Percentiles rank a stretch among this genome's conserved stretches.
phyloP scores from a whole-genome alignment of 2,329 filamentous ascomycete species.

The Colletotrichum acutatum region DNA sequence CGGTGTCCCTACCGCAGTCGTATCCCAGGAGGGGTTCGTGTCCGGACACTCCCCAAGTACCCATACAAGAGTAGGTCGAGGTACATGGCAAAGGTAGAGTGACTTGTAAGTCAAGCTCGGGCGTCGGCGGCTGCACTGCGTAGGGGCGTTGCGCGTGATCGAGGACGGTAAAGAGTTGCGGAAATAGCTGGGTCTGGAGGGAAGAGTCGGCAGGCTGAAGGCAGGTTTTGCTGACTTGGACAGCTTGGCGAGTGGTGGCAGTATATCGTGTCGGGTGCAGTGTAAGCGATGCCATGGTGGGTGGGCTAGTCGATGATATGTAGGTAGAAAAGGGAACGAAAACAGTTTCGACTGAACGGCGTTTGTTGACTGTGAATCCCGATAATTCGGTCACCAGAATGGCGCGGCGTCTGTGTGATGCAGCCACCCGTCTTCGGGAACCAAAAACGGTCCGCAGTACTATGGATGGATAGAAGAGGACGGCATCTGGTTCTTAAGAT shows the following conservation, averaged over 20 bases:
- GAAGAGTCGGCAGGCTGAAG: background rate
- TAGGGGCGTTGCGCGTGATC: background rate
- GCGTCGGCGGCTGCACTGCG: background rate
- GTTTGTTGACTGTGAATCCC: background rate
- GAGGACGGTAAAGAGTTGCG: background rate
- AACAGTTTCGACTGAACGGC: background rate
- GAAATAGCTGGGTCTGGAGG: slow-evolving; percentile 12
- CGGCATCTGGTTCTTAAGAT: slow-evolving; percentile 28
- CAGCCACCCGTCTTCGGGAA: slow-evolving; percentile 1
- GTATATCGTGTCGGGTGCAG: background rate
- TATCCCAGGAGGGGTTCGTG: background rate
- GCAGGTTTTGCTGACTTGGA: slow-evolving; percentile 9
- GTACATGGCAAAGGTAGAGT: slow-evolving; percentile 3
- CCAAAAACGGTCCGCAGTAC: slow-evolving; percentile 15
- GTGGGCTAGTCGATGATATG: background rate
- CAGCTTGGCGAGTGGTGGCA: slow-evolving; percentile 2
- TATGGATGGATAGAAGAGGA: background rate
- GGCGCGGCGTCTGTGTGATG: background rate
- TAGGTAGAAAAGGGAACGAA: background rate
- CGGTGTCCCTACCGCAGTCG: slow-evolving; percentile 4
- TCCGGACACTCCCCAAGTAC: background rate
- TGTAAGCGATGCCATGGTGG: background rate
- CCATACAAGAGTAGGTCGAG: background rate
- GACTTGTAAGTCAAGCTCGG: background rate
- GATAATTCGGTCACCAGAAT: background rate